phyloP scores from a whole-genome alignment of 495 filamentous ascomycete species.

The Penicillium tannophilum region DNA sequence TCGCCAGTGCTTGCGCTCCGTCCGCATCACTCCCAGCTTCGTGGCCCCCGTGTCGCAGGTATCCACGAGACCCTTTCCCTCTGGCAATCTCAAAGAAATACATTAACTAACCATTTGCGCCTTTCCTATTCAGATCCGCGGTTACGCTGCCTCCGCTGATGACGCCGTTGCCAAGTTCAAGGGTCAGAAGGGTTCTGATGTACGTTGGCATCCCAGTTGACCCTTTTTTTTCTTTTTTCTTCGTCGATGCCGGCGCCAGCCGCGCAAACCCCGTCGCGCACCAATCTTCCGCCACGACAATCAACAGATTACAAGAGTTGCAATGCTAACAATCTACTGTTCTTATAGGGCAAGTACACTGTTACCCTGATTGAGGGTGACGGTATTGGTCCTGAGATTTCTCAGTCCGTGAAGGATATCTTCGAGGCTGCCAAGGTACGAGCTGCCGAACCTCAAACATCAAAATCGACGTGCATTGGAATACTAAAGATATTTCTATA shows the following conservation, averaged over 20 bases:
- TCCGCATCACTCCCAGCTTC: conserved; percentile 49
- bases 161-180: conserved; percentile 91
- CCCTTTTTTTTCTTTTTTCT: conserved; percentile 30
- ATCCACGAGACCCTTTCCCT: conserved; percentile 23
- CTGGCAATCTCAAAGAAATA: conserved; percentile 4
- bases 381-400: conserved; percentile 96
- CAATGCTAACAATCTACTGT: conserved; percentile 18
- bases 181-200: conserved; percentile 83
- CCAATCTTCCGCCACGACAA: conserved; percentile 6
- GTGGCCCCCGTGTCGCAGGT: conserved; percentile 56
- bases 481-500: conserved; percentile 48
- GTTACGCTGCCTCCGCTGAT: conserved; percentile 55
- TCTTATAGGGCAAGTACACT: conserved; percentile 80
- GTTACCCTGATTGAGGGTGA: conserved; percentile 98
- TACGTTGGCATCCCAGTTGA: conserved; percentile 43
- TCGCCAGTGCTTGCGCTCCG: conserved; percentile 58
- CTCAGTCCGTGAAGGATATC: conserved; percentile 96
- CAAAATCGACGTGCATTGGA: conserved; percentile 14
- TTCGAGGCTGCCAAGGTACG: conserved; percentile 89
- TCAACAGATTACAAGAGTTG: conserved; percentile 5
- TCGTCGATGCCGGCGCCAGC: conserved; percentile 27
- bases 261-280: conserved; percentile 15
- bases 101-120: conserved; percentile 31
- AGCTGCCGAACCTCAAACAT: conserved; percentile 8
- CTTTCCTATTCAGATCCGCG: conserved; percentile 37